Base-by-base conservation (phyloP, 2,329 filamentous ascomycete species). In the Colletotrichum sp. region DNA sequence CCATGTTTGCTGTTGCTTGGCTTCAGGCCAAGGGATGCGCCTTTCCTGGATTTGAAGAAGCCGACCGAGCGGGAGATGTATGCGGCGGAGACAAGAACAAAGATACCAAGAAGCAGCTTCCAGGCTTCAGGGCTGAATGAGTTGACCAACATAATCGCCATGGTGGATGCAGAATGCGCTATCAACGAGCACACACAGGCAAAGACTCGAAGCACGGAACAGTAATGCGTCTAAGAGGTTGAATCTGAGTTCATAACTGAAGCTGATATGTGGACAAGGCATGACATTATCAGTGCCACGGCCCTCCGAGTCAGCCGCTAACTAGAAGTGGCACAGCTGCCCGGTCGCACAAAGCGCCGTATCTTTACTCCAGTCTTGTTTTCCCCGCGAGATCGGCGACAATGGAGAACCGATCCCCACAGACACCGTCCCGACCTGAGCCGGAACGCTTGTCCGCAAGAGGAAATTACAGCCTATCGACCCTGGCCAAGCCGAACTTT, bases 401-500 rank as follows among this genome's bases (percentile, higher is more conserved):
- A 24, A 48, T 43, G 48, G 64, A n/a, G 43, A 60, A 48, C 43
- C 32, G 73, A 65, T 68, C 73, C 34, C 73, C 69, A 73, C 73
- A 43, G n/a, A 18, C 30, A 60, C 59, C 43, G 71, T 65, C 59
- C 73, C 70, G 73, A 73, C 43, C 13, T 73, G 57, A 34, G 24
- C 57, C 70, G 70, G 73, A 59, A 71, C 26, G 36, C 43, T 73
- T 73, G 70, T 64, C 73, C 73, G 63, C 28, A 75, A 67, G 26
- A 8, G 73, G 73, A 60, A 75, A 75, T 68, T 68, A 30, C 64
- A 75, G 32, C 73, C 73, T 73, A 75, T 75, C 73, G 48, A 68
- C 59, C 43, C 24, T 55, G 24, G 55, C 48, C 32, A 36, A 7
- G 21, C 64, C 63, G 32, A 59, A n/a, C 36, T 55, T n/a, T 39